Conservation (phyloP, 192 early-diverging fungal species). For the Backusella australiensis region DNA sequence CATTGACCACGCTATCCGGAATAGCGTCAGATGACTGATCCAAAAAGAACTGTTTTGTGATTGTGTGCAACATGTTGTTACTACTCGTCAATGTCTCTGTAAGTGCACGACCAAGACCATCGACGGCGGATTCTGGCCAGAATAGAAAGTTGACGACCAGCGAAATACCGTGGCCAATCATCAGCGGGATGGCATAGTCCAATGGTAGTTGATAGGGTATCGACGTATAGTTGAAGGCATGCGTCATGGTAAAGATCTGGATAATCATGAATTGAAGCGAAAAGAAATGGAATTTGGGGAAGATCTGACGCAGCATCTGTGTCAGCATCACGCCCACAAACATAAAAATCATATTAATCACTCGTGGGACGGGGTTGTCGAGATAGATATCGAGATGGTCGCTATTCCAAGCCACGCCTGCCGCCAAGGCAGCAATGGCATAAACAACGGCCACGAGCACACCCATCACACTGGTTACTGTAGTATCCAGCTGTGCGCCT, state of each 20-base stretch:
- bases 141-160: slow-evolving; percentile 38
- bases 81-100: slow-evolving; percentile 31
- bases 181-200: slow-evolving; percentile 36
- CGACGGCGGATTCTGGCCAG: slow-evolving; percentile 53
- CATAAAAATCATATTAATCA: slow-evolving; percentile 38
- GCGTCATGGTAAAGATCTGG: slow-evolving; percentile 43
- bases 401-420: slow-evolving; percentile 34
- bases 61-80: slow-evolving; percentile 31
- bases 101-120: slow-evolving; percentile 42
- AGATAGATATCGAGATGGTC: not conserved
- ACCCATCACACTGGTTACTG: slow-evolving; percentile 42
- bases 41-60: slow-evolving; percentile 35
- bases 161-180: slow-evolving; percentile 40
- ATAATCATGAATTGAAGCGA: slow-evolving; percentile 47
- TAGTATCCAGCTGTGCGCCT: slow-evolving; percentile 49
- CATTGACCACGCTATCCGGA: slow-evolving; percentile 14
- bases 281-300: slow-evolving; percentile 44
- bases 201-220: slow-evolving; percentile 13
- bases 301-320: slow-evolving; percentile 35
- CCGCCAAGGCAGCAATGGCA: slow-evolving; percentile 36
- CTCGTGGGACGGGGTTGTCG: slow-evolving; percentile 29
- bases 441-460: slow-evolving; percentile 33
- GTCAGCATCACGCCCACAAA: slow-evolving; percentile 43
- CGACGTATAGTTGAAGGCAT: not conserved
- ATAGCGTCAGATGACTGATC: slow-evolving; percentile 21